Evolutionary conservation across 305 asterid genomes (phyloP).

Genomic region (Ajuga reptans): DNA sequence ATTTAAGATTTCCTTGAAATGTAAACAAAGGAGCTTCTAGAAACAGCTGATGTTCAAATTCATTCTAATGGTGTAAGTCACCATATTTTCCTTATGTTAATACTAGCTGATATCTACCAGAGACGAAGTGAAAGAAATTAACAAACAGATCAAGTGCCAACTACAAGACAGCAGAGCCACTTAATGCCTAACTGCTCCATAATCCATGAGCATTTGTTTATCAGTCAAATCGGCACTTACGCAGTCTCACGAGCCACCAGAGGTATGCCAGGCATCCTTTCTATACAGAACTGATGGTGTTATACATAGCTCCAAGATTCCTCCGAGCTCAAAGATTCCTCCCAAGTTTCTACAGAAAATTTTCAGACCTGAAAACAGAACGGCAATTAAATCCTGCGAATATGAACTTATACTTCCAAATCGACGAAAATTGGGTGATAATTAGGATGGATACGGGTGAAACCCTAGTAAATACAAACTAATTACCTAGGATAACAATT

Average conservation of each 20-base stretch:
- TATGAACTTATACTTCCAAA: too few species aligned
- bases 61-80: neutral
- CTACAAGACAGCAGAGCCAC: neutral
- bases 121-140: neutral
- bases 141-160: neutral
- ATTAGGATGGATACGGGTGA: too few species aligned
- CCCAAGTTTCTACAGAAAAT: conserved; percentile 10
- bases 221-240: conserved; percentile 37
- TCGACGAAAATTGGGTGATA: too few species aligned
- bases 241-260: conserved; percentile 71
- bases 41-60: neutral
- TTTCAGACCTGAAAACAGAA: conserved; percentile 19
- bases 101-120: neutral
- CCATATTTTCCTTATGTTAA: neutral
- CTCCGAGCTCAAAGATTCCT: conserved; percentile 20
- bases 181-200: neutral
- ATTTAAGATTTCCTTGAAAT: neutral
- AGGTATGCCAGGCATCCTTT: conserved; percentile 87
- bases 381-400: conserved; percentile 6
- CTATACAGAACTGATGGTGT: conserved; percentile 26
- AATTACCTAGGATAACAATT: too few species aligned
- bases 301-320: conserved; percentile 35
- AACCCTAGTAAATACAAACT: too few species aligned
- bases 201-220: neutral
- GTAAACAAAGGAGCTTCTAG: neutral